Evolutionary conservation across 768 basidiomycete genomes (phyloP).

Genomic region (Boletus huronensis): DNA sequence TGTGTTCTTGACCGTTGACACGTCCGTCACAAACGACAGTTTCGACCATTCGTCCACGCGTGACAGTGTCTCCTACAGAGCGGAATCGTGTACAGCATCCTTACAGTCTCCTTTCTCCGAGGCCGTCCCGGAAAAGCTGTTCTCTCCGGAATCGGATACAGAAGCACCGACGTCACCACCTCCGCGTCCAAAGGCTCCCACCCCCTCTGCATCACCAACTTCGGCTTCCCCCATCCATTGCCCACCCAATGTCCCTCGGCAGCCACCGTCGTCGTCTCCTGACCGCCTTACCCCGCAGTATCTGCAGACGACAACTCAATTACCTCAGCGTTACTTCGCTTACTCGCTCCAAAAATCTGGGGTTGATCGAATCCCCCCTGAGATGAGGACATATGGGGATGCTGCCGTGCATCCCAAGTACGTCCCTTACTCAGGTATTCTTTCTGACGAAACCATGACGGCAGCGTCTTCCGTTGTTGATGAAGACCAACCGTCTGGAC

Average conservation of each 20-base stretch:
- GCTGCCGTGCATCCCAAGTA: conserved; percentile 14
- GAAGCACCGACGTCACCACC: conserved; percentile 20
- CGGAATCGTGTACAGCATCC: conserved; percentile 11
- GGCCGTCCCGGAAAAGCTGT: conserved; percentile 22
- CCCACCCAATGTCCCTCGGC: conserved; percentile 17
- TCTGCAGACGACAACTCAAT: conserved; percentile 24
- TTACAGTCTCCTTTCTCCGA: conserved; percentile 16
- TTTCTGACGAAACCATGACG: conserved; percentile 13
- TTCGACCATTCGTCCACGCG: conserved; percentile 14
- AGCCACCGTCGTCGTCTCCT: conserved; percentile 13
- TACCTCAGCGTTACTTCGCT: conserved; percentile 26
- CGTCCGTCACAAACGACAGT: conserved; percentile 13
- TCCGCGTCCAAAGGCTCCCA: conserved; percentile 19
- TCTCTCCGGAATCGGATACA: conserved; percentile 14
- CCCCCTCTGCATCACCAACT: conserved; percentile 14
- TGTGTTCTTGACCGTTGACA: conserved; percentile 24
- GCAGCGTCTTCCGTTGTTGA: conserved; percentile 13
- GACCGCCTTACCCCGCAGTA: conserved; percentile 23
- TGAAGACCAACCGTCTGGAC: conserved; percentile 10
- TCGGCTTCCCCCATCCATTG: conserved; percentile 9
- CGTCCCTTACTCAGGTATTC: conserved; percentile 16
- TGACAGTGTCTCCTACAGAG: conserved; percentile 19
- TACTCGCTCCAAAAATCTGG: conserved; percentile 24
- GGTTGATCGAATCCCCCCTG: conserved; percentile 25
- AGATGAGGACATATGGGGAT: conserved; percentile 14